These are phyloP conservation scores for Hortiboletus campestris DNA, from an alignment of 768 basidiomycete species.

Conservation along the genomic window DNA sequence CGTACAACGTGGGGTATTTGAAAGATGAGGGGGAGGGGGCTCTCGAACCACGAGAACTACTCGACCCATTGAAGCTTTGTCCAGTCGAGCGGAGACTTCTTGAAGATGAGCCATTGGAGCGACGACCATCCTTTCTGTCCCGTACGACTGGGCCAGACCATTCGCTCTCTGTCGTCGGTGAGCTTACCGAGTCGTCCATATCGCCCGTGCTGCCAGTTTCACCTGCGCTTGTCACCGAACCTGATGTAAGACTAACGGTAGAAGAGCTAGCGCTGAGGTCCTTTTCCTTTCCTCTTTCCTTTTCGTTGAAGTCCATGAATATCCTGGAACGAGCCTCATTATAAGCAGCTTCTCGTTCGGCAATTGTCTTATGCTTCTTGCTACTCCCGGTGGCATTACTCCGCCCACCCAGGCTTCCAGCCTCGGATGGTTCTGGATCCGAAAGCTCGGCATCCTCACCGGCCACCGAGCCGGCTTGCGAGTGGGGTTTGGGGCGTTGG, in stretches of 20 bases:
- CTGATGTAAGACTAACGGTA: slow-evolving; percentile 66
- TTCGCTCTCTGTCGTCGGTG: slow-evolving; percentile 78
- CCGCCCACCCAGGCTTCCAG: slow-evolving; percentile 71
- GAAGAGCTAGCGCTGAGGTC: slow-evolving; percentile 78
- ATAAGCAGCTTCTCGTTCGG: slow-evolving; percentile 87
- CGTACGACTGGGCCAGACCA: slow-evolving; percentile 62
- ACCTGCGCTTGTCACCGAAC: slow-evolving; percentile 56
- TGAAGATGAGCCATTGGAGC: slow-evolving; percentile 57
- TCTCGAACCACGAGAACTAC: slow-evolving; percentile 68
- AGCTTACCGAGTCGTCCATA: slow-evolving; percentile 65
- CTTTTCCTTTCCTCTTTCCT: slow-evolving; percentile 62
- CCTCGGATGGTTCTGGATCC: slow-evolving; percentile 76
- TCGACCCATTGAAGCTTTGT: slow-evolving; percentile 50
- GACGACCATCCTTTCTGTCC: slow-evolving; percentile 55
- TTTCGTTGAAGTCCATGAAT: slow-evolving; percentile 80
- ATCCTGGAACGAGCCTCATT: slow-evolving; percentile 83
- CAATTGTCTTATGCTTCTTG: slow-evolving; percentile 76
- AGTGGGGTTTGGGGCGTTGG: slow-evolving; percentile 53
- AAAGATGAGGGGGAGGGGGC: slow-evolving; percentile 72
- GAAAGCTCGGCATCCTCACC: slow-evolving; percentile 78
- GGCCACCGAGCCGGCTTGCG: slow-evolving; percentile 69
- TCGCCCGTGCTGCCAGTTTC: slow-evolving; percentile 64
- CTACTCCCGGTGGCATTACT: slow-evolving; percentile 60
- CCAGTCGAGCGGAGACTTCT: slow-evolving; percentile 57
- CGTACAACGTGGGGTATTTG: slow-evolving; percentile 72